phyloP scores from a whole-genome alignment of 2,329 filamentous ascomycete species.

The Verticillium alfalfae region DNA sequence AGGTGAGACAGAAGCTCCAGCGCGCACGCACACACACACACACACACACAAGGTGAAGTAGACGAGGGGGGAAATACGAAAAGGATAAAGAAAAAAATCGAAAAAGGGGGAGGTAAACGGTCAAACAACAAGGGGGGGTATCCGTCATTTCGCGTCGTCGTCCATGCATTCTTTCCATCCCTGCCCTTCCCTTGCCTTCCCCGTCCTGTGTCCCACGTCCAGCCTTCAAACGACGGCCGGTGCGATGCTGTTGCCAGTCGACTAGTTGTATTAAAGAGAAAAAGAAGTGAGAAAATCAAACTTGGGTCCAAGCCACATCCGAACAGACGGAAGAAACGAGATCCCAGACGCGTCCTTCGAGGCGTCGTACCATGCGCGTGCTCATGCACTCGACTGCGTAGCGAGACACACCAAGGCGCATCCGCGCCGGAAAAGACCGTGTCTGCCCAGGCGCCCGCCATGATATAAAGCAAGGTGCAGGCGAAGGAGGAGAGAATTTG shows the following conservation, averaged over 20 bases:
- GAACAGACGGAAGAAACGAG: slow-evolving; percentile 5
- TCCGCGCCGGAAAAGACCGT: background rate
- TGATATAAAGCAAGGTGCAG: slow-evolving; percentile 4
- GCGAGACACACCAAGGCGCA: background rate
- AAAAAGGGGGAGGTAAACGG: slow-evolving; percentile 11
- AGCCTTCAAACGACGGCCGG: slow-evolving; percentile 18
- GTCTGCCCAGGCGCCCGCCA: slow-evolving; percentile 7
- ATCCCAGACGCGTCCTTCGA: background rate
- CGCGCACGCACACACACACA: too few relatives aligned
- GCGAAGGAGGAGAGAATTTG: slow-evolving; percentile 6
- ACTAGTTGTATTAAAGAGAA: slow-evolving; percentile 25
- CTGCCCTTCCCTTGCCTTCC: background rate
- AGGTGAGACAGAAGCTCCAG: background rate
- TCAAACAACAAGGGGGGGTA: slow-evolving; percentile 26
- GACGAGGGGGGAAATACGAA: background rate
- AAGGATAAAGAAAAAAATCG: slow-evolving; percentile 9
- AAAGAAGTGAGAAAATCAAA: slow-evolving; percentile 9
- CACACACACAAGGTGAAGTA: background rate
- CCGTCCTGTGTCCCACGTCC: slow-evolving; percentile 10
- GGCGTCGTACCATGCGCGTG: background rate
- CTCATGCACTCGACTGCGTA: background rate
- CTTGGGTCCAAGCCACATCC: background rate
- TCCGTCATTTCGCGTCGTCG: slow-evolving; percentile 38
- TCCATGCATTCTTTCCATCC: slow-evolving; percentile 37
- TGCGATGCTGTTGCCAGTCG: slow-evolving; percentile 32